Conservation (phyloP, 2,329 filamentous ascomycete genomes). For the Elsinoe australis region DNA sequence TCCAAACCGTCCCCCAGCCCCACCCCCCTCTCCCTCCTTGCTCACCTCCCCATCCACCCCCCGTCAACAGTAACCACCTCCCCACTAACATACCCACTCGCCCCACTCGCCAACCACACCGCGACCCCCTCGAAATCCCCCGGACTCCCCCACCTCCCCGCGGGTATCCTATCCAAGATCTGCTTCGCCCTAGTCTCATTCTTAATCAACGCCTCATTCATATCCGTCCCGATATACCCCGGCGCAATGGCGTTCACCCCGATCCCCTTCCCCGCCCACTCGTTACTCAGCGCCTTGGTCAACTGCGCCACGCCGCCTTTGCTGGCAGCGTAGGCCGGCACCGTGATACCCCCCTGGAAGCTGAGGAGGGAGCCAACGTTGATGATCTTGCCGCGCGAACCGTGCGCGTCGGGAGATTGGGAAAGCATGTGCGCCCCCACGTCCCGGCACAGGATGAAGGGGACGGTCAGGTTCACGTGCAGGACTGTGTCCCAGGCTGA, state of each 20-base stretch:
- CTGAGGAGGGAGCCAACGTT: constrained; percentile 75
- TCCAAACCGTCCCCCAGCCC: not conserved
- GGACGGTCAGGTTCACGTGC: constrained; percentile 76
- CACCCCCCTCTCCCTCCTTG: not conserved
- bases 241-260: constrained; percentile 85
- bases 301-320: constrained; percentile 81
- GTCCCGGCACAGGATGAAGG: constrained; percentile 71
- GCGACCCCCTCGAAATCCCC: constrained; percentile 83
- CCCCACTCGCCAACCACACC: constrained; percentile 62
- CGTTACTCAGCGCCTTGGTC: constrained; percentile 77
- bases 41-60: constrained; percentile 48
- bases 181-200: constrained; percentile 61
- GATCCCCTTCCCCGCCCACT: constrained; percentile 73
- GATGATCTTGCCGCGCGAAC: constrained; percentile 64
- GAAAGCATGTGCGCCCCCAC: constrained; percentile 70
- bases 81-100: constrained; percentile 74
- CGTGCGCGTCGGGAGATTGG: constrained; percentile 42
- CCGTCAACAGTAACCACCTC: constrained; percentile 80
- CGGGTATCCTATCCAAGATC: constrained; percentile 74
- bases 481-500: constrained; percentile 72
- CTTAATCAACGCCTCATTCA: constrained; percentile 76
- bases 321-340: constrained; percentile 77
- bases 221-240: constrained; percentile 87
- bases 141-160: constrained; percentile 71
- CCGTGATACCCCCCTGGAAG: constrained; percentile 81